Conservation (phyloP, 495 filamentous ascomycete genomes). For the Daldinia childiae region DNA sequence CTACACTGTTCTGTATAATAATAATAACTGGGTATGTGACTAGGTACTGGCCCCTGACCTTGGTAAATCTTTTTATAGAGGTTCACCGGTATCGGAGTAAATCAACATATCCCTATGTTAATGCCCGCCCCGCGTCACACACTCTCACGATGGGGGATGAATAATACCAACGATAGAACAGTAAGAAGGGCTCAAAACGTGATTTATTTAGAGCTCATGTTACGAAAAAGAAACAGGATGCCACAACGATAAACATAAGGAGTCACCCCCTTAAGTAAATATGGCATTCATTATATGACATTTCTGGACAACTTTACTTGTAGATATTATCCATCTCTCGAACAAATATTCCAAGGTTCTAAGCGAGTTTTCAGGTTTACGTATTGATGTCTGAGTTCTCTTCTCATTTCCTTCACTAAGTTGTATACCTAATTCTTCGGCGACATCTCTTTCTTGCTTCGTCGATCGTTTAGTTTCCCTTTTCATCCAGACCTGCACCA, state of each 20-base stretch:
- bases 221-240: too few species aligned
- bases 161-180: too few species aligned
- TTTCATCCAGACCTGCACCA: not conserved
- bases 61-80: not conserved
- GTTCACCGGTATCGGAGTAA: conserved; percentile 1
- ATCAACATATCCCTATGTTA: not conserved
- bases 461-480: not conserved
- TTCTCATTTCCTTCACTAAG: not conserved
- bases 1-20: too few species aligned
- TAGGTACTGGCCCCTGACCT: not conserved
- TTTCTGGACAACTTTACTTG: too few species aligned
- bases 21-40: not conserved
- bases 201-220: too few species aligned
- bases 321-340: not conserved
- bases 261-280: too few species aligned
- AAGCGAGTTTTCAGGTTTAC: too few species aligned
- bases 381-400: too few species aligned
- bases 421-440: not conserved
- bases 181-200: too few species aligned
- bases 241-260: too few species aligned
- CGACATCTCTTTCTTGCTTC: not conserved
- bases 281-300: too few species aligned
- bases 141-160: too few species aligned
- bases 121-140: not conserved
- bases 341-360: not conserved